phyloP scores from a whole-genome alignment of 129 eudicot species.

The Calendula officinalis region DNA sequence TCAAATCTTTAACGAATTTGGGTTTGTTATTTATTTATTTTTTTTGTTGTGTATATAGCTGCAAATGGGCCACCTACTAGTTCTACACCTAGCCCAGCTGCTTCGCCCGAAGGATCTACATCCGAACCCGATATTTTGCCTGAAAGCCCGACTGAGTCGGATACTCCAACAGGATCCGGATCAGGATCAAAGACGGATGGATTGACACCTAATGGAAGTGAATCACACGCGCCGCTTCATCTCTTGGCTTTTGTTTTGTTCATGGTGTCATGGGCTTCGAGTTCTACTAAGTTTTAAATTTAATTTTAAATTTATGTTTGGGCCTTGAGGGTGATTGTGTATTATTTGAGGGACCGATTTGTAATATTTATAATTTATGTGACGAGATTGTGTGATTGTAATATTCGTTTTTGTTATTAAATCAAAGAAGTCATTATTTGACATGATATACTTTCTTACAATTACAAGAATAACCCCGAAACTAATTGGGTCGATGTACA shows the following conservation, averaged over 20 bases:
- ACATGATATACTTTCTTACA: not conserved
- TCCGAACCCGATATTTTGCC: constrained; percentile 35
- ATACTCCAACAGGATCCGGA: constrained; percentile 40
- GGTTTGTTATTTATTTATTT: not conserved
- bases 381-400: constrained; percentile 17
- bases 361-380: not conserved
- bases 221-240: constrained; percentile 23
- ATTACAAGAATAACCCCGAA: not conserved
- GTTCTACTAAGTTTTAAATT: constrained; percentile 27
- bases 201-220: constrained; percentile 38
- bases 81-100: constrained; percentile 47
- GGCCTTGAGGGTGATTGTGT: constrained; percentile 10
- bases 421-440: not conserved
- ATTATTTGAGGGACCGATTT: not conserved
- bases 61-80: constrained; percentile 38
- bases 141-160: constrained; percentile 35
- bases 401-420: constrained; percentile 11
- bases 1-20: not conserved
- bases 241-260: constrained; percentile 30
- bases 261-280: constrained; percentile 34
- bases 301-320: not conserved
- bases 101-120: constrained; percentile 45
- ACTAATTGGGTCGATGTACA: too few relatives aligned
- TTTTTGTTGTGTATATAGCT: constrained; percentile 19
- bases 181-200: constrained; percentile 53